Evolutionary conservation across 352 stramenopile species (phyloP), one percentile per base, ranked within the genome.

Genomic region (Pythium oligandrum): DNA sequence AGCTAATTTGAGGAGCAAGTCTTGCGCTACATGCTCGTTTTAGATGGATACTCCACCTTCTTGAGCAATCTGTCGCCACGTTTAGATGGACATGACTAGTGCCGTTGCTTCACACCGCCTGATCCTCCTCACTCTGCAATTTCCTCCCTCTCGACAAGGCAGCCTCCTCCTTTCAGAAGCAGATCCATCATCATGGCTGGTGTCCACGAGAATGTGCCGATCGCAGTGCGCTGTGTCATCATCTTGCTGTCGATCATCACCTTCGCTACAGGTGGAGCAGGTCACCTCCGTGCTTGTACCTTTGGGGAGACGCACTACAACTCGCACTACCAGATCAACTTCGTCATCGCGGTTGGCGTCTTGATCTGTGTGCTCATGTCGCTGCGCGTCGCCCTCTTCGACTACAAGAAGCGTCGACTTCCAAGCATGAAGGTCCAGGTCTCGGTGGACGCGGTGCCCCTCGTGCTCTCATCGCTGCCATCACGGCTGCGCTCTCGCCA

Each of bases 261-360:
- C 4, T 60, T 69, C 6, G 59, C 64, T 12, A 77, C 65, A 1
- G 75, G 67, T 2, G 60, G 64, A 11, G 59, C 63, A 0, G 64
- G 78, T 11, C 64, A 75, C 44, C 68, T 83, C 61, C 78, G 75
- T 55, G 73, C 62, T 37, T 88, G 78, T 46, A 61, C 63, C 35
- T 83, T 78, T 36, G 73, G 71, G 36, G 66, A 78, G 42, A 62
- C 70, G 32, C 51, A 73, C 57, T 86, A 80, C 65, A 68, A 64
- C 52, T 88, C 75, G 31, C 50, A 67, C 40, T 61, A 64, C 6
- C 75, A 85, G 33, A 60, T 86, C 38, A 80, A 85, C 61, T 86
- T 86, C 50, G 53, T 88, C 40, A 63, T 86, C 8, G 51, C 62
- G 9, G 57, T 79, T 17, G 68, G 59, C 6, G 54, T 78, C 2